These are phyloP conservation scores for Rhizopogon vesiculosus DNA, from an alignment of 768 basidiomycete genomes.

Conservation along the genomic window DNA sequence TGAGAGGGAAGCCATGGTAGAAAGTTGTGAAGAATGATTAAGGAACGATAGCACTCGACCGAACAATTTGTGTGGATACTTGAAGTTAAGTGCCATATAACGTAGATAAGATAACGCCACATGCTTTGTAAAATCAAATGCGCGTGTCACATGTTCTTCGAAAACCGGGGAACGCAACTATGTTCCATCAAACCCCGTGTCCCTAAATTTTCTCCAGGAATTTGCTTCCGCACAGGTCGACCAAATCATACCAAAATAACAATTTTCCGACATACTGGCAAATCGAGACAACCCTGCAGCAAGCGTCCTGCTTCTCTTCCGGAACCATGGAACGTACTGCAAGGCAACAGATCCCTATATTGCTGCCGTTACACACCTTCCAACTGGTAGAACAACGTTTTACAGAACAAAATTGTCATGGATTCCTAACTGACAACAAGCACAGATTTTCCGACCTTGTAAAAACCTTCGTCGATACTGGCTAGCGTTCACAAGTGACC, in stretches of 20 bases:
- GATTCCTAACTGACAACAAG: no score
- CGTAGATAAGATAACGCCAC: conserved; percentile 8
- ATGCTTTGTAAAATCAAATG: background rate
- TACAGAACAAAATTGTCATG: no score
- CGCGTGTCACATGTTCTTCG: background rate
- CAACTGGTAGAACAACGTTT: background rate
- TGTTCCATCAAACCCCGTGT: background rate
- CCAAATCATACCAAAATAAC: background rate
- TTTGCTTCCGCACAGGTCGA: background rate
- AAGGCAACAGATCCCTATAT: background rate
- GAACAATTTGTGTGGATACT: background rate
- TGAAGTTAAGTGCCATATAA: no score
- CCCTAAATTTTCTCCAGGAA: background rate
- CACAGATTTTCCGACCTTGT: no score
- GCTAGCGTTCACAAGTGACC: background rate
- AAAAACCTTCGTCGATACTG: no score
- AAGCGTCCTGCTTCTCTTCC: background rate
- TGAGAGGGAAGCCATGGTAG: conserved; percentile 40
- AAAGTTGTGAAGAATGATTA: background rate
- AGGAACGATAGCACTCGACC: background rate
- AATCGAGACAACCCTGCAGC: no score
- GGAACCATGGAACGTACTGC: background rate
- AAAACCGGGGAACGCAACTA: background rate
- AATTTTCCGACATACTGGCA: background rate
- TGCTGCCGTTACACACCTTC: background rate